phyloP scores from a whole-genome alignment of 106 monocot species.

The Ottelia alismoides region DNA sequence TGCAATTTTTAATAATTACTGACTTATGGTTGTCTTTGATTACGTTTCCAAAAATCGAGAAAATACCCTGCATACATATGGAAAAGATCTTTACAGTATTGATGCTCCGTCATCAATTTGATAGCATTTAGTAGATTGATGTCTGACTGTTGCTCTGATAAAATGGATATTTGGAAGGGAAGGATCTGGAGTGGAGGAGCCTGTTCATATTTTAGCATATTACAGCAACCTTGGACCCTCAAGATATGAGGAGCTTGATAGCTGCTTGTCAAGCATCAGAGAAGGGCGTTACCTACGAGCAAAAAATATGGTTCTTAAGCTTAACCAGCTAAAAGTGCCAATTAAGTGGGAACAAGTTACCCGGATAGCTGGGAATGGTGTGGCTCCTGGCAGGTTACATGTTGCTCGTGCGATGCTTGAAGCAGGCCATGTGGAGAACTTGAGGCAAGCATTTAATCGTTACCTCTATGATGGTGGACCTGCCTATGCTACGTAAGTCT shows the following conservation, averaged over 20 bases:
- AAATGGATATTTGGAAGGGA: constrained; percentile 27
- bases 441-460: constrained; percentile 74
- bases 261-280: constrained; percentile 52
- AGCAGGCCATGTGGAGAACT: constrained; percentile 73
- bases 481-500: constrained; percentile 89
- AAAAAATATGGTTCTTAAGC: constrained; percentile 66
- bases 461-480: constrained; percentile 91
- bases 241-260: constrained; percentile 45
- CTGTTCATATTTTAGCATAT: constrained; percentile 87
- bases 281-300: constrained; percentile 75
- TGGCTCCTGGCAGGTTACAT: constrained; percentile 95
- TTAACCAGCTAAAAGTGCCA: constrained; percentile 58
- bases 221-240: constrained; percentile 73
- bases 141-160: neutral
- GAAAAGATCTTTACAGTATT: no score
- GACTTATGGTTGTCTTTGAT: no score
- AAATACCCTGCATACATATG: no score
- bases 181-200: constrained; percentile 37
- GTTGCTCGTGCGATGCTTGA: constrained; percentile 91
- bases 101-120: no score
- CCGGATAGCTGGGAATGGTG: constrained; percentile 78
- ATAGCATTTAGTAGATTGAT: no score
- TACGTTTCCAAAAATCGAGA: no score
- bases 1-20: no score
- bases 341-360: constrained; percentile 73